Percentiles rank a stretch among this genome's conserved stretches.
Evolutionary conservation across 2,329 filamentous ascomycete genomes (phyloP).

Genomic region (Sporothrix protearum): DNA sequence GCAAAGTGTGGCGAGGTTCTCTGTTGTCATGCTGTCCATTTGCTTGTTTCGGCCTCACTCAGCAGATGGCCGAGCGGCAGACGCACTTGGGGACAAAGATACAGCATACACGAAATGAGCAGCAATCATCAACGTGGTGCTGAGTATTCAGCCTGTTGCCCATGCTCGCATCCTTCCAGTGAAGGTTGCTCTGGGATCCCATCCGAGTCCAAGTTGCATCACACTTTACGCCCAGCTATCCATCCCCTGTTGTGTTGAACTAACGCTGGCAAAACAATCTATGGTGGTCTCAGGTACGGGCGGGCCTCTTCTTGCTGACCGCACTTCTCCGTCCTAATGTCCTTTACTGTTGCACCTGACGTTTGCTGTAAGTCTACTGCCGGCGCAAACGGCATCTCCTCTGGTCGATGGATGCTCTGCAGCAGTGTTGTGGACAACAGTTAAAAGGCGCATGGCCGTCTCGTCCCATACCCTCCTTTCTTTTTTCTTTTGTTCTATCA

Average conservation of each 20-base stretch:
- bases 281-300: neutral
- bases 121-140: neutral
- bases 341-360: neutral
- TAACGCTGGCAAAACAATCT: neutral
- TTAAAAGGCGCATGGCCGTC: constrained; percentile 1
- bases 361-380: neutral
- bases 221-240: neutral
- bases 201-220: neutral
- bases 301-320: neutral
- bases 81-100: neutral
- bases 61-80: constrained; percentile 9
- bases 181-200: neutral
- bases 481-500: neutral
- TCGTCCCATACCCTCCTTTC: neutral
- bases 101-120: constrained; percentile 6
- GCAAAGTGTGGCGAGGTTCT: constrained; percentile 1
- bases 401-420: neutral
- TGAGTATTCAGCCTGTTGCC: constrained; percentile 15
- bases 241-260: neutral
- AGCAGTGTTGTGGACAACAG: neutral
- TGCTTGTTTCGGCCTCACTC: neutral
- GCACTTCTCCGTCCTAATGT: neutral
- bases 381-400: neutral
- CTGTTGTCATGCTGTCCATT: neutral
- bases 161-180: constrained; percentile 6